A percentile compares a stretch with the other conserved stretches of the same genome.
Evolutionary conservation across 192 early-diverging fungal species (phyloP).

Genomic region (Chytriomyces sp.): DNA sequence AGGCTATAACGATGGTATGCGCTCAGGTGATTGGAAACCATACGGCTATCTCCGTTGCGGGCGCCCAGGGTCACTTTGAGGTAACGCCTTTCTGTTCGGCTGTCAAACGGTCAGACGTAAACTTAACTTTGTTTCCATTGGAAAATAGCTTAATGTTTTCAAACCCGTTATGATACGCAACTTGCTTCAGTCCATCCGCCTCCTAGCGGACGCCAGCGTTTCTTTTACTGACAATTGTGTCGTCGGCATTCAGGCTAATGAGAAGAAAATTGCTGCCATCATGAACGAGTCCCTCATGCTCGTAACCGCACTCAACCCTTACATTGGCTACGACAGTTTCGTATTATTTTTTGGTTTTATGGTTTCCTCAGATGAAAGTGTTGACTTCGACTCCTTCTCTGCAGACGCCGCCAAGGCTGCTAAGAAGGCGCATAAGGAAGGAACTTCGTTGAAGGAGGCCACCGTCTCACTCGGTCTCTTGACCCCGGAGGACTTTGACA

Average conservation of each 20-base stretch:
- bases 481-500: slow-evolving; percentile 89
- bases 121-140: neutral
- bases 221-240: slow-evolving; percentile 99
- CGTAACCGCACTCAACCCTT: slow-evolving; percentile 97
- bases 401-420: slow-evolving; percentile 83
- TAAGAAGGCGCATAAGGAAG: slow-evolving; percentile 97
- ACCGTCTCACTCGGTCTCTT: slow-evolving; percentile 84
- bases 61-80: slow-evolving; percentile 97
- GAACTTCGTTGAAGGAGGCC: slow-evolving; percentile 85
- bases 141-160: slow-evolving; percentile 92
- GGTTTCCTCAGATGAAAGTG: neutral
- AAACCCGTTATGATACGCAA: slow-evolving; percentile 99
- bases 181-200: slow-evolving; percentile 88
- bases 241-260: slow-evolving; percentile 90
- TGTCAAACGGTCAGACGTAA: neutral
- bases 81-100: neutral
- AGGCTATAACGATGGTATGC: slow-evolving; percentile 99
- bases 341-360: neutral
- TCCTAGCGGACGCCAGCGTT: slow-evolving; percentile 78
- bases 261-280: slow-evolving; percentile 82
- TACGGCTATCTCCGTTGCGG: slow-evolving; percentile 87
- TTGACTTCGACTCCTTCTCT: neutral
- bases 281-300: slow-evolving; percentile 96
- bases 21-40: slow-evolving; percentile 99
- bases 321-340: slow-evolving; percentile 77